Base-by-base conservation (phyloP, 1,139 yeast genomes). In the Debaryomyces udenii region DNA sequence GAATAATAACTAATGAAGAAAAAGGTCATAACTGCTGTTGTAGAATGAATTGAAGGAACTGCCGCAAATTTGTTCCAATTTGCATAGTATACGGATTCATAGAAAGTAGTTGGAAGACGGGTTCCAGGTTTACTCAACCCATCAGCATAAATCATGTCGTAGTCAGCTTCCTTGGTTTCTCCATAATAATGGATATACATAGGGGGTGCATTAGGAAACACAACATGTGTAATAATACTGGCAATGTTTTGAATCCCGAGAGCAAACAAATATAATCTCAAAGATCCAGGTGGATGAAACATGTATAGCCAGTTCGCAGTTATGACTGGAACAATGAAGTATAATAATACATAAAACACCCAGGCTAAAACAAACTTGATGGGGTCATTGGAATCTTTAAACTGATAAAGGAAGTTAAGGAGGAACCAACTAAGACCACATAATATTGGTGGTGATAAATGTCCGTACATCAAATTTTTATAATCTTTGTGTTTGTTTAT, bases 131-230 rank as follows among this genome's bases (percentile, higher is more conserved):
- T 46, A 9, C 50, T 49, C 32, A 52, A 49, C 5, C 55, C 56
- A 39, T 51, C 56, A 28, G 53, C 45, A 31, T 43, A 52, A 9
- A 44, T 35, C 56, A 52, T 51, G 28, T 48, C 50, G 38, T 45
- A 52, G 20, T 42, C 41, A 9, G 56, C 55, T 6, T 38, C 34
- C 20, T 40, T 42, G 33, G 45, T 40, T 16, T 50, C 53, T 3
- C 56, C 56, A 32, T 50, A 50, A 9, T 51, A 38, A 32, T 44
- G 46, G 11, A 50, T 40, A 37, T 45, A 52, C 16, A 51, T 28
- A 3, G 56, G 56, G 3, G 56, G 52, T 4, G 54, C 52, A 6
- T 45, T 51, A n/a, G 56, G 56, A 32, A 51, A 43, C 6, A 44
- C 23, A 14, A 49, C 39, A 24, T 49, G 50, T 5, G 55, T 50